Conservation (phyloP, 345 rosid genomes). For the Sonneratia caseolaris region DNA sequence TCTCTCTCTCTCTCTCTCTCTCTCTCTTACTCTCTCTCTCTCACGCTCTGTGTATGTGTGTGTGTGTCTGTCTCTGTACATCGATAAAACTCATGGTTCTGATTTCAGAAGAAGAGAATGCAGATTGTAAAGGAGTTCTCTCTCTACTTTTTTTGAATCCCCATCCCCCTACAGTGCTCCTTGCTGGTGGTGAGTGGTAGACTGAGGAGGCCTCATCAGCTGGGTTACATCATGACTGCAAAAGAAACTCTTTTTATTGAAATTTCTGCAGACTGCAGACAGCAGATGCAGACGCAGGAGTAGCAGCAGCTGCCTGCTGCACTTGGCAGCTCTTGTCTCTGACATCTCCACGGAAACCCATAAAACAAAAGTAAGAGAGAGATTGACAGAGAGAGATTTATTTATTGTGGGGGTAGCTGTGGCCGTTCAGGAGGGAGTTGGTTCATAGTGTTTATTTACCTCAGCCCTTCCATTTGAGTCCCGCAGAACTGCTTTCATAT, state of each 20-base stretch:
- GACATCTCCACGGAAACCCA: slow-evolving; percentile 68
- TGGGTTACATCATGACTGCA: neutral
- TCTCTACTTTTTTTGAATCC: neutral
- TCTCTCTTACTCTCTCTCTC: no score
- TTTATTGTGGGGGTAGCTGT: neutral
- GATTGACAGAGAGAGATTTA: slow-evolving; percentile 13
- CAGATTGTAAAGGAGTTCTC: no score
- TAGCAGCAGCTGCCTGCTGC: slow-evolving; percentile 10
- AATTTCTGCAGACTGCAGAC: no score
- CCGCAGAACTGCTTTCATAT: no score
- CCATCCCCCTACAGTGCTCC: neutral
- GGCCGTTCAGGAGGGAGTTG: no score
- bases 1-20: neutral
- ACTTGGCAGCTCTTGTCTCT: slow-evolving; percentile 47
- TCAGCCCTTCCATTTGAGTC: no score
- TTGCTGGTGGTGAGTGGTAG: neutral
- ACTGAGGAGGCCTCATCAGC: no score
- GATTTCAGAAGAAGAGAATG: no score
- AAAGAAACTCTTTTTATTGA: neutral
- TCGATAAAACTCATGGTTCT: neutral
- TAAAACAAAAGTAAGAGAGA: slow-evolving; percentile 22
- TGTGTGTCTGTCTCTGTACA: neutral
- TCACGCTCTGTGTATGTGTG: no score
- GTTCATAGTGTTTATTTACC: no score
- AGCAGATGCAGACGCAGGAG: neutral